phyloP scores from a whole-genome alignment of 768 basidiomycete species.

The Cantharellus cinnabarinus region DNA sequence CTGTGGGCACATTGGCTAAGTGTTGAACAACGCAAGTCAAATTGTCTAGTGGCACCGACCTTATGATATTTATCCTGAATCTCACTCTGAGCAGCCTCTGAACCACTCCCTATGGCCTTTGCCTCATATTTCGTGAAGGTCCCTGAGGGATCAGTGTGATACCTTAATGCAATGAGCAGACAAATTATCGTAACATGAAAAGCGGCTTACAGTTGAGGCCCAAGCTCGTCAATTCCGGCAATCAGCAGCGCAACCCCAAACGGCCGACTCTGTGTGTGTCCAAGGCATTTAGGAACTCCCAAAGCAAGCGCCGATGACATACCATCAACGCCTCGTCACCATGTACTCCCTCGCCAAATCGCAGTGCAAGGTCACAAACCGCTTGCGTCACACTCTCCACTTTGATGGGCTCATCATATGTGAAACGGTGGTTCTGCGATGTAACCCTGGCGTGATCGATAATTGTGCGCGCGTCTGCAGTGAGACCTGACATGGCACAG shows the following conservation, averaged over 20 bases:
- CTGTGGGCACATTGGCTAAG: slow-evolving; percentile 22
- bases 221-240: slow-evolving; percentile 90
- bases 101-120: slow-evolving; percentile 95
- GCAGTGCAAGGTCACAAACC: slow-evolving; percentile 86
- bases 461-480: slow-evolving; percentile 97
- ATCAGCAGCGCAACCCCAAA: slow-evolving; percentile 96
- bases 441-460: slow-evolving; percentile 98
- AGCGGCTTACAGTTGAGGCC: slow-evolving; percentile 69
- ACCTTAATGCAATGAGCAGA: slow-evolving; percentile 28
- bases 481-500: slow-evolving; percentile 89
- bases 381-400: slow-evolving; percentile 98
- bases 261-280: slow-evolving; percentile 45
- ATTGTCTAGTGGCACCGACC: slow-evolving; percentile 24
- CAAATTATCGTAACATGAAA: background rate
- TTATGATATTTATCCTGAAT: slow-evolving; percentile 95
- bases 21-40: background rate
- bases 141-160: slow-evolving; percentile 95
- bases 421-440: slow-evolving; percentile 85
- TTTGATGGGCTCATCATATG: slow-evolving; percentile 90
- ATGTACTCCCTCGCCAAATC: slow-evolving; percentile 97
- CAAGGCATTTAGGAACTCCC: background rate
- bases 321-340: slow-evolving; percentile 98
- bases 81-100: slow-evolving; percentile 92
- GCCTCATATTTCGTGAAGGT: slow-evolving; percentile 94
- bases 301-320: slow-evolving; percentile 9